Evolutionary conservation across 1,139 yeast genomes (phyloP), one percentile per base, ranked within the genome.

Genomic region (Lodderomyces elongisporus): DNA sequence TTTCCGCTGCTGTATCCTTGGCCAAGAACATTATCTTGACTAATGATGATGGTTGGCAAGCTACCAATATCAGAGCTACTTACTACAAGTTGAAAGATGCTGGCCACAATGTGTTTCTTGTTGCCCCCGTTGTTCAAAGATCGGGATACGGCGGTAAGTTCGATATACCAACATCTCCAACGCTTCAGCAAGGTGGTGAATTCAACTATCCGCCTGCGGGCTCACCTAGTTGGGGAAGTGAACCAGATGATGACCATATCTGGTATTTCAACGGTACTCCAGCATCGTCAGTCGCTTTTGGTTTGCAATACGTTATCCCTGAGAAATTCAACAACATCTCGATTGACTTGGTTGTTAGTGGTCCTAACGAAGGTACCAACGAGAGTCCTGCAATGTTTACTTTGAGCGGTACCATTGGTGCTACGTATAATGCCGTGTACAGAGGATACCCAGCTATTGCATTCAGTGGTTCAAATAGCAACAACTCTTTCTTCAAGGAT

Each of bases 61-160:
- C 80, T 21, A 74, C 80, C 39, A 74, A 74, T 54, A 70, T 76
- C 52, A 70, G 81, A 56, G 79, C 81, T 25, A 56, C 77, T 27
- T 76, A 75, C 66, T 60, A 67, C 45, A 73, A 64, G 40, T 64
- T 76, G 51, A 70, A 64, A 45, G 60, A 54, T 13, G 79, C 75
- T 14, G 81, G 48, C 24, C 77, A 76, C 54, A 60, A 62, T 31
- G 81, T 75, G 34, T 58, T 68, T 41, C 45, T 74, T 48, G 76
- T 72, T 35, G 80, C 82, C 16, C 80, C 82, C 27, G 77, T 66
- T 14, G 61, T 65, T 26, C 80, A 76, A 54, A 68, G 77, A 58
- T 74, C 80, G 3, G 82, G 81, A 5, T 73, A 62, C 56, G 73
- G 76, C 43, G 81, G 81, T 37, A 66, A 65, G 42, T 75, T 75